Evolutionary conservation across 306 rosid species (phyloP).

Genomic region (Trichosanthes cucumerina): DNA sequence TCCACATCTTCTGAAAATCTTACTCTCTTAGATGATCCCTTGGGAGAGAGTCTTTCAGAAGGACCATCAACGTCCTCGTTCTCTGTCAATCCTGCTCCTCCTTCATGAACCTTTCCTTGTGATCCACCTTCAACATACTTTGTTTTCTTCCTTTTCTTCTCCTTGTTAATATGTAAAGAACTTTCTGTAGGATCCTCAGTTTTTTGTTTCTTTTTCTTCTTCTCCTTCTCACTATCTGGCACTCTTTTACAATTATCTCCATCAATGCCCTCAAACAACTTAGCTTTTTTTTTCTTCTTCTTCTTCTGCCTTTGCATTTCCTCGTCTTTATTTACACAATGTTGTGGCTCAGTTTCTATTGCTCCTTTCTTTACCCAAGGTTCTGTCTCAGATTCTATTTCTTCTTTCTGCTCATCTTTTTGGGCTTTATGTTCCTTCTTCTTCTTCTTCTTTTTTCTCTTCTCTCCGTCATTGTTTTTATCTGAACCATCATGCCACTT

Average conservation of each 20-base stretch:
- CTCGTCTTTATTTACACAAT: not conserved
- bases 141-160: slow-evolving; percentile 19
- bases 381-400: not conserved
- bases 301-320: not conserved
- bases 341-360: not conserved
- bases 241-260: not conserved
- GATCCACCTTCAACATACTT: slow-evolving; percentile 7
- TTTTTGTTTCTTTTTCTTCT: slow-evolving; percentile 9
- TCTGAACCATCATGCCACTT: not conserved
- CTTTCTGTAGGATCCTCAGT: not conserved
- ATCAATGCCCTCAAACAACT: not conserved
- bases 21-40: slow-evolving; percentile 30
- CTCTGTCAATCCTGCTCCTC: slow-evolving; percentile 8
- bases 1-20: slow-evolving; percentile 53
- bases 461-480: not conserved
- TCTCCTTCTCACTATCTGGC: not conserved
- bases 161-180: not conserved
- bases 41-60: slow-evolving; percentile 11
- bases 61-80: not conserved
- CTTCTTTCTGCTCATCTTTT: not conserved
- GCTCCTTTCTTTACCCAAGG: not conserved
- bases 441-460: slow-evolving; percentile 1
- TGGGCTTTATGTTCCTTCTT: not conserved
- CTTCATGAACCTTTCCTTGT: not conserved
- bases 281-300: not conserved